Percentiles rank a stretch among this genome's conserved stretches.
These are phyloP conservation scores for Leucaena leucocephala DNA, from an alignment of 306 rosid species.

Conservation along the genomic window DNA sequence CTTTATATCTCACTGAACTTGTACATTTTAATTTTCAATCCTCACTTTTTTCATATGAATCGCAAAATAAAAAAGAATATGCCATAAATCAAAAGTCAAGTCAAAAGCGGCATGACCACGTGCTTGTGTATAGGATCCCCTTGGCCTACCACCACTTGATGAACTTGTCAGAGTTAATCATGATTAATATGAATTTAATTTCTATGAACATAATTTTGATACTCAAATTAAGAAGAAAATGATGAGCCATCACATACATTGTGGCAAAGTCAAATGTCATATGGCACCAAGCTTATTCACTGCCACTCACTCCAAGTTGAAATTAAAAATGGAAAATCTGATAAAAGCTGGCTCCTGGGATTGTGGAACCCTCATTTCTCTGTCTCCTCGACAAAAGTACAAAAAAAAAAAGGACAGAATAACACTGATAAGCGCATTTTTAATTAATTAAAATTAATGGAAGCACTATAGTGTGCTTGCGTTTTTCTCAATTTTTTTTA, in stretches of 20 bases:
- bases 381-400: slow-evolving; percentile 13
- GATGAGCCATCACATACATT: neutral
- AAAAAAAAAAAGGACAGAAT: neutral
- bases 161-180: slow-evolving; percentile 23
- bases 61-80: neutral
- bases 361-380: slow-evolving; percentile 30
- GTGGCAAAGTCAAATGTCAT: slow-evolving; percentile 3
- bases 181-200: neutral
- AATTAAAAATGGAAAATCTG: slow-evolving; percentile 32
- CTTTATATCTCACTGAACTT: neutral
- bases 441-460: neutral
- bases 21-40: neutral
- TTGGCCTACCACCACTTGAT: slow-evolving; percentile 42
- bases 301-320: neutral
- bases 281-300: neutral
- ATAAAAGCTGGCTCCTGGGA: slow-evolving; percentile 35
- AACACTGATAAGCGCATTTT: neutral
- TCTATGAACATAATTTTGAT: neutral
- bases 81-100: slow-evolving; percentile 30
- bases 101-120: slow-evolving; percentile 38
- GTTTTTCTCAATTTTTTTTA: neutral
- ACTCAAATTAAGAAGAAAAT: neutral
- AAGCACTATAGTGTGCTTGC: neutral
- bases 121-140: neutral
- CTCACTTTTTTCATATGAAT: neutral